Evolutionary conservation across 148 eudicot species (phyloP).

Genomic region (Diospyros kaki): DNA sequence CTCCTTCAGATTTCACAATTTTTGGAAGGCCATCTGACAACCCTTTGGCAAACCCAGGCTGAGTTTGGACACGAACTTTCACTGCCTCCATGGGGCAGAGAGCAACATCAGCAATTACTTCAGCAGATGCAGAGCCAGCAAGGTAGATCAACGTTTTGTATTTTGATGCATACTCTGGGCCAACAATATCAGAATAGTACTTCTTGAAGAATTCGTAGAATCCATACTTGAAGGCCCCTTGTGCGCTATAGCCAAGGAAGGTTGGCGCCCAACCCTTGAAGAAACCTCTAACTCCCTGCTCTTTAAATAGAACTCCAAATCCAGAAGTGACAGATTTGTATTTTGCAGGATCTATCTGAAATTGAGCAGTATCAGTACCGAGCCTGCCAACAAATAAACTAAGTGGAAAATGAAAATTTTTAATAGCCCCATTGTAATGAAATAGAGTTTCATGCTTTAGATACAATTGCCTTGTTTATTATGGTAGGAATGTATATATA

Average conservation of each 20-base stretch:
- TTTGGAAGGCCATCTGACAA: conserved; percentile 34
- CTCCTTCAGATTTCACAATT: conserved; percentile 32
- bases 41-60: conserved; percentile 39
- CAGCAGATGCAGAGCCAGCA: conserved; percentile 38
- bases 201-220: conserved; percentile 36
- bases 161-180: conserved; percentile 33
- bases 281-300: conserved; percentile 34
- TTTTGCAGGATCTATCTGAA: conserved; percentile 37
- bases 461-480: background rate
- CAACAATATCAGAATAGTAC: conserved; percentile 34
- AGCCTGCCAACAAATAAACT: background rate
- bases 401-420: background rate
- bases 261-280: conserved; percentile 38
- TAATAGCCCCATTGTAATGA: background rate
- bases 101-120: conserved; percentile 30
- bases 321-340: conserved; percentile 31
- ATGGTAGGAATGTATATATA: background rate
- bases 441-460: too few species aligned
- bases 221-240: conserved; percentile 37
- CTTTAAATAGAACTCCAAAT: conserved; percentile 28
- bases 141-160: conserved; percentile 37
- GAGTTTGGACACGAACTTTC: conserved; percentile 39
- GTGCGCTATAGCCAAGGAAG: conserved; percentile 32
- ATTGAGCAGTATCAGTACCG: too few species aligned
- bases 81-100: conserved; percentile 40